Evolutionary conservation across 179 eudicot genomes (phyloP).

Genomic region (Carnegiea gigantea): DNA sequence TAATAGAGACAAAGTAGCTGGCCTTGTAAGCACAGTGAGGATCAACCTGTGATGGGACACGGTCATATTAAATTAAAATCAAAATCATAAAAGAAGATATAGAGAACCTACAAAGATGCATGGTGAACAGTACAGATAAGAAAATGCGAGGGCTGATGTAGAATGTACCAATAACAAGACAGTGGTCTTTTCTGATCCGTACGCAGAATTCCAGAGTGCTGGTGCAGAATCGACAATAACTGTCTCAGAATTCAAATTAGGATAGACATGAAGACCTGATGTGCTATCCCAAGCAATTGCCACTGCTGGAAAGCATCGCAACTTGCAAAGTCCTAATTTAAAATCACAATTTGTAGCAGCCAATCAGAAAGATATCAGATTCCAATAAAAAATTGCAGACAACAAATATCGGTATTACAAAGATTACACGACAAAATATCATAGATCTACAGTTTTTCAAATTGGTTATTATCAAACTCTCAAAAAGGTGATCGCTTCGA

Average conservation of each 20-base stretch:
- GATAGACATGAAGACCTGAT: slow-evolving; percentile 84
- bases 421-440: background rate
- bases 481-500: background rate
- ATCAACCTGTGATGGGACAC: slow-evolving; percentile 58
- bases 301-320: slow-evolving; percentile 97
- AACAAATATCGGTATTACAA: background rate
- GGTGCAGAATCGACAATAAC: slow-evolving; percentile 85
- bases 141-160: slow-evolving; percentile 3
- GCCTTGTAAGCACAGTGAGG: slow-evolving; percentile 92
- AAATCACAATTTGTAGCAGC: slow-evolving; percentile 25
- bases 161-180: slow-evolving; percentile 71
- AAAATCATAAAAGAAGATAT: background rate
- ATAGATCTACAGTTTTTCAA: background rate
- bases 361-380: background rate
- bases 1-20: slow-evolving; percentile 55
- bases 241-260: slow-evolving; percentile 72
- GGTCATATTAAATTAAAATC: background rate
- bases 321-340: slow-evolving; percentile 77
- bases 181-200: slow-evolving; percentile 69
- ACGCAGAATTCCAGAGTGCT: slow-evolving; percentile 79
- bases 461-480: background rate
- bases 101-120: background rate
- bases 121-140: slow-evolving; percentile 15
- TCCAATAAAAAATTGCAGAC: background rate
- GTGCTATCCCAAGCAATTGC: slow-evolving; percentile 93